Evolutionary conservation across 2,329 filamentous ascomycete genomes (phyloP).

Genomic region (Talaromyces funiculosus): DNA sequence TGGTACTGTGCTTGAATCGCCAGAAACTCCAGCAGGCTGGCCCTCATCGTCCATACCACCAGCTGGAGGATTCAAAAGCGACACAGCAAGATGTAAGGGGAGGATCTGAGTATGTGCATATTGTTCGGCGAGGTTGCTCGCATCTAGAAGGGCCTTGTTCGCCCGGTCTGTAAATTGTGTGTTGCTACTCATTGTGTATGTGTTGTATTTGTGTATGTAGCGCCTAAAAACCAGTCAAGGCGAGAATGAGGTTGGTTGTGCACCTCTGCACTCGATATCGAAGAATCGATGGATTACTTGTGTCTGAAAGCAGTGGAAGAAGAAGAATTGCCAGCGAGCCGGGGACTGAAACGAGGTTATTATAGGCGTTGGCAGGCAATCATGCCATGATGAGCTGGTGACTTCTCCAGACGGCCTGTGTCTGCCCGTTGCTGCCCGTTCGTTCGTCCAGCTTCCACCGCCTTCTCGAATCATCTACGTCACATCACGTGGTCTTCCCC

Average conservation of each 20-base stretch:
- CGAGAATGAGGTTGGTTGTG: not conserved
- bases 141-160: slow-evolving; percentile 82
- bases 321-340: not conserved
- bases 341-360: not conserved
- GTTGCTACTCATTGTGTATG: slow-evolving; percentile 29
- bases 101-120: slow-evolving; percentile 88
- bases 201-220: not conserved
- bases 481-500: slow-evolving; percentile 10
- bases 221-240: not conserved
- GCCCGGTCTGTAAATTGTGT: slow-evolving; percentile 85
- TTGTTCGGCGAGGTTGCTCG: slow-evolving; percentile 79
- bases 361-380: slow-evolving; percentile 8
- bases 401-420: not conserved
- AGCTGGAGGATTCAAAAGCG: slow-evolving; percentile 41
- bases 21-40: slow-evolving; percentile 60
- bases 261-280: not conserved
- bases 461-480: slow-evolving; percentile 15
- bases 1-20: slow-evolving; percentile 58
- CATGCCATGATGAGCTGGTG: not conserved
- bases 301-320: not conserved
- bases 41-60: slow-evolving; percentile 55
- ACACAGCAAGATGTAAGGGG: slow-evolving; percentile 76
- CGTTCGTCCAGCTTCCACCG: slow-evolving; percentile 12
- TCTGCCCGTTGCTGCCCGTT: slow-evolving; percentile 6
- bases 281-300: not conserved